Percentiles rank a stretch among this genome's conserved stretches.
Conservation (phyloP, 495 filamentous ascomycete species). For the Annulohypoxylon maeteangense region DNA sequence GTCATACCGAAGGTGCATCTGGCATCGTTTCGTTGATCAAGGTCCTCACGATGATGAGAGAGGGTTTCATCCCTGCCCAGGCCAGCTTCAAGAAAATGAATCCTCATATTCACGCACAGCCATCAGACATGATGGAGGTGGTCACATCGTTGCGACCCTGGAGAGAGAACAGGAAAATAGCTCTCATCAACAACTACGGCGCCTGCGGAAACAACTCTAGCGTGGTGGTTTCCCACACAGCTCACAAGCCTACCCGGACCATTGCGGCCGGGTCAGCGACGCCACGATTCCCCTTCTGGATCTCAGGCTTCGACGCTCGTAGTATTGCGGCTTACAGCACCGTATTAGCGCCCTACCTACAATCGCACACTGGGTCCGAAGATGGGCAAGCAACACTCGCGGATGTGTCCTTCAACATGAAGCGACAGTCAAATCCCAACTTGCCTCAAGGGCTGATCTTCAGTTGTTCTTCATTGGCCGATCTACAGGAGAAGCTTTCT, state of each 20-base stretch:
- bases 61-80: slow-evolving; percentile 52
- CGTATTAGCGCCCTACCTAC: neutral
- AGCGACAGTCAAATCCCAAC: neutral
- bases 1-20: slow-evolving; percentile 60
- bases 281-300: neutral
- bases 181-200: slow-evolving; percentile 1
- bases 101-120: slow-evolving; percentile 39
- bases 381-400: neutral
- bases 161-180: neutral
- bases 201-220: neutral
- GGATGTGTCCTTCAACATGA: neutral
- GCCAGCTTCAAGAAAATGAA: slow-evolving; percentile 55
- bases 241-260: too few species aligned
- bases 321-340: neutral
- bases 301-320: neutral
- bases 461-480: neutral
- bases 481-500: neutral
- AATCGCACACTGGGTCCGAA: neutral
- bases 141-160: neutral
- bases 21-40: slow-evolving; percentile 53
- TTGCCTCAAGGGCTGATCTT: neutral
- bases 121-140: neutral
- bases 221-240: neutral
- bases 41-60: slow-evolving; percentile 58
- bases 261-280: too few species aligned